A percentile compares a stretch with the other conserved stretches of the same genome.
These are phyloP conservation scores for Fragaria nilgerrensis DNA, from an alignment of 306 rosid genomes.

Conservation along the genomic window DNA sequence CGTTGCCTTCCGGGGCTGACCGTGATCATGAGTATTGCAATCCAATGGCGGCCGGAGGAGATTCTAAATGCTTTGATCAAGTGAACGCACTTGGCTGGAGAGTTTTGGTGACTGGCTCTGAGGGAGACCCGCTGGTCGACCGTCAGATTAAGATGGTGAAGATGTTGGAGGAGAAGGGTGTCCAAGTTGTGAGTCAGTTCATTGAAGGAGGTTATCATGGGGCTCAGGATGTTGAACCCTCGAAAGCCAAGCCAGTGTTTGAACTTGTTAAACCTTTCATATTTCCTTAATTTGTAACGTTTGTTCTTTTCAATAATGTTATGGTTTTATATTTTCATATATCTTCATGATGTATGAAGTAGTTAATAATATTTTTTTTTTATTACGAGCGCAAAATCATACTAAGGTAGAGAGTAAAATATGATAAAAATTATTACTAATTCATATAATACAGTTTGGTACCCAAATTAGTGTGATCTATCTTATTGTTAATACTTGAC, in stretches of 20 bases:
- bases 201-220: constrained; percentile 44
- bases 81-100: constrained; percentile 34
- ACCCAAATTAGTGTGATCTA: too few relatives aligned
- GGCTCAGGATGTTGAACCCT: constrained; percentile 23
- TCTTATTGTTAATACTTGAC: too few relatives aligned
- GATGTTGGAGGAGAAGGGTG: constrained; percentile 32
- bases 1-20: constrained; percentile 46
- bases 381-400: too few relatives aligned
- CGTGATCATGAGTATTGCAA: constrained; percentile 53
- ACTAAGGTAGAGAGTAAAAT: too few relatives aligned
- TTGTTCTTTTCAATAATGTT: not conserved
- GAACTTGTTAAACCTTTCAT: constrained; percentile 21
- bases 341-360: not conserved
- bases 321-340: not conserved
- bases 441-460: too few relatives aligned
- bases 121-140: constrained; percentile 56
- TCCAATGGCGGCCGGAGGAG: constrained; percentile 30
- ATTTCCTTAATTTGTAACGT: not conserved
- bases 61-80: not conserved
- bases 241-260: not conserved
- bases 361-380: too few relatives aligned
- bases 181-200: constrained; percentile 34
- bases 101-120: constrained; percentile 34
- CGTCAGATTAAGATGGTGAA: constrained; percentile 39
- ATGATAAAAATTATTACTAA: too few relatives aligned